These are phyloP conservation scores for Knufia petricola DNA, from an alignment of 2,329 filamentous ascomycete species.

Conservation along the genomic window DNA sequence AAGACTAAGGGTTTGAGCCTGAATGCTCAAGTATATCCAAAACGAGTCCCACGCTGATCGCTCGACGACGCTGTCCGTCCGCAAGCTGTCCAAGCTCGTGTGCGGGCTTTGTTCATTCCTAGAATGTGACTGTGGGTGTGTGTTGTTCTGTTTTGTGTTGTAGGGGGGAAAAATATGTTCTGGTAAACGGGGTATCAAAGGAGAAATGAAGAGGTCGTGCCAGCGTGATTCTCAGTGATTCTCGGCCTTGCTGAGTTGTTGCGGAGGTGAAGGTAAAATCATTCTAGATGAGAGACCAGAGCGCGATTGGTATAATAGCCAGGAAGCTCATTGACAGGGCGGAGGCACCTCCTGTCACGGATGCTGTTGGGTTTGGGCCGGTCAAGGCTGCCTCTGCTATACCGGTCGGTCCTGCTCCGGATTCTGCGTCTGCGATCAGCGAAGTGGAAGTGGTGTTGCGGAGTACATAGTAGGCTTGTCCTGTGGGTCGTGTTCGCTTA, in stretches of 20 bases:
- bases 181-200: slow-evolving; percentile 2
- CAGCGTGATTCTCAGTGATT: slow-evolving; percentile 2
- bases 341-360: slow-evolving; percentile 2
- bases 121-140: slow-evolving; percentile 3
- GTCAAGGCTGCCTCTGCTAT: neutral
- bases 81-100: too few species aligned
- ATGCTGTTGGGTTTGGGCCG: neutral
- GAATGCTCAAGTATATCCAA: too few species aligned
- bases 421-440: slow-evolving; percentile 1
- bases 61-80: too few species aligned
- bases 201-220: slow-evolving; percentile 1
- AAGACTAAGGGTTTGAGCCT: too few species aligned
- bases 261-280: neutral
- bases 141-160: neutral
- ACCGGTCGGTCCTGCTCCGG: slow-evolving; percentile 3
- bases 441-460: slow-evolving; percentile 1
- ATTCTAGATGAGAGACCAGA: slow-evolving; percentile 4
- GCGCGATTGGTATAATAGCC: neutral
- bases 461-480: slow-evolving; percentile 4
- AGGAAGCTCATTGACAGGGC: neutral
- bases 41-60: too few species aligned
- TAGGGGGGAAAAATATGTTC: neutral
- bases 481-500: neutral
- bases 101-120: neutral
- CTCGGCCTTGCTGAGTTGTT: neutral